A percentile compares a stretch with the other conserved stretches of the same genome.
Conservation (phyloP, 148 eudicot species). For the Silene latifolia region DNA sequence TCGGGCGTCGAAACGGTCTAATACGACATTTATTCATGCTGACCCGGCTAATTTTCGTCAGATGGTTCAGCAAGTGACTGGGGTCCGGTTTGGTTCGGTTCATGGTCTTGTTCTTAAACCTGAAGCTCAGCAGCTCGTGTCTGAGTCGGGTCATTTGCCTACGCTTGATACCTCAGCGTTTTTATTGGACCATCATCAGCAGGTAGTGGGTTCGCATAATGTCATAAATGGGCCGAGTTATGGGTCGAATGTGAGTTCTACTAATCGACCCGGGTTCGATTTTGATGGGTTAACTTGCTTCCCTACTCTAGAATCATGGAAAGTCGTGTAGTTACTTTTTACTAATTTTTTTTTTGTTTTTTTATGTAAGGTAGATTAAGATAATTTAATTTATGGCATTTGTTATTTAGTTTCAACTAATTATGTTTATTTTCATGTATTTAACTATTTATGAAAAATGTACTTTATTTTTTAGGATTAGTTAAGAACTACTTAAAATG, state of each 20-base stretch:
- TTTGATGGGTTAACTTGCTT: slow-evolving; percentile 59
- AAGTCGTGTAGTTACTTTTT: slow-evolving; percentile 23
- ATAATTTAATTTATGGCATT: too few species aligned
- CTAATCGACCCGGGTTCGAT: slow-evolving; percentile 34
- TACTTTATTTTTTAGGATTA: too few species aligned
- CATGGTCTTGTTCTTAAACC: slow-evolving; percentile 48
- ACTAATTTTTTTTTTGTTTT: too few species aligned
- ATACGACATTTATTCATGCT: slow-evolving; percentile 71
- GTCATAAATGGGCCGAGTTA: slow-evolving; percentile 1
- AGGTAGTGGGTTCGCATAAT: slow-evolving; percentile 16
- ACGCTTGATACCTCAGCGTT: slow-evolving; percentile 78
- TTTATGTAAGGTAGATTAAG: too few species aligned
- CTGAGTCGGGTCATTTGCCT: slow-evolving; percentile 41
- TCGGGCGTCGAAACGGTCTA: slow-evolving; percentile 58
- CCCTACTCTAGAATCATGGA: slow-evolving; percentile 85
- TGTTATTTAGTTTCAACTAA: too few species aligned
- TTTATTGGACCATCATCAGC: slow-evolving; percentile 44
- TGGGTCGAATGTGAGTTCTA: slow-evolving; percentile 24
- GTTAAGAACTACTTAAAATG: too few species aligned
- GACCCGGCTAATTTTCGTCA: slow-evolving; percentile 75
- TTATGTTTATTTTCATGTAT: too few species aligned
- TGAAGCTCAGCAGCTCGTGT: slow-evolving; percentile 41
- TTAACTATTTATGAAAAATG: too few species aligned
- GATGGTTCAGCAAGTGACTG: slow-evolving; percentile 94
- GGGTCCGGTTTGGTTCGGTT: slow-evolving; percentile 35